A percentile compares a stretch with the other conserved stretches of the same genome.
Conservation (phyloP, 441 rosid genomes). For the Adansonia rubrostipa region DNA sequence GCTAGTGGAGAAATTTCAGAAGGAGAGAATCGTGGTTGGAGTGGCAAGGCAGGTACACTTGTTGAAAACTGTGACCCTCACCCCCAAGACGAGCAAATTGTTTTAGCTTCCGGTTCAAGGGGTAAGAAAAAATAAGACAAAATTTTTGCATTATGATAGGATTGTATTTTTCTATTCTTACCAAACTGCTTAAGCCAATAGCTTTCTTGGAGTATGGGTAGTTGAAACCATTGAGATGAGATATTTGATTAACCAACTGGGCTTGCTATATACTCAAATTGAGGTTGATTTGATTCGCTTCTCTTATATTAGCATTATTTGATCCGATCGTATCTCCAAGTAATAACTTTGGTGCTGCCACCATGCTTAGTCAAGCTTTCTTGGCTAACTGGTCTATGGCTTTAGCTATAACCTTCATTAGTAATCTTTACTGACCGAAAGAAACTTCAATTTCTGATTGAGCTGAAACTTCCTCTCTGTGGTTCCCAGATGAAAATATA, state of each 20-base stretch:
- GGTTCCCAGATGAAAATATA: not conserved
- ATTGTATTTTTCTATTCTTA: not conserved
- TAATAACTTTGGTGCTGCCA: too few relatives aligned
- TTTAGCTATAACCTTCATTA: not conserved
- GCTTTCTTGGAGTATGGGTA: not conserved
- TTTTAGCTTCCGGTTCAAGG: slow-evolving; percentile 51
- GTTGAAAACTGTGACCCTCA: slow-evolving; percentile 54
- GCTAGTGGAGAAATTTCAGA: slow-evolving; percentile 74
- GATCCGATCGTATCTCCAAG: too few relatives aligned
- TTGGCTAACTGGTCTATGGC: not conserved
- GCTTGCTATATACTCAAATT: not conserved
- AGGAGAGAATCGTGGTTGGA: slow-evolving; percentile 71
- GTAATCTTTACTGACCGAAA: not conserved
- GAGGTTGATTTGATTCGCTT: not conserved
- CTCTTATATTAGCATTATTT: not conserved
- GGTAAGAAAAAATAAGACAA: slow-evolving; percentile 31
- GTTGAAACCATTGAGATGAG: not conserved
- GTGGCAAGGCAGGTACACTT: slow-evolving; percentile 69
- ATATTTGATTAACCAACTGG: not conserved
- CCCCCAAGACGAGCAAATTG: slow-evolving; percentile 61
- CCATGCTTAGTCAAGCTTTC: not conserved
- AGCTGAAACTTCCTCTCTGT: not conserved
- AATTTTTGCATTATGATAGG: slow-evolving; percentile 8
- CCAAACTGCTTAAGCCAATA: not conserved
- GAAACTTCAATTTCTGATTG: not conserved